A percentile compares a stretch with the other conserved stretches of the same genome.
Evolutionary conservation across 2,329 filamentous ascomycete genomes (phyloP).

Genomic region (Hypoxylon sp.): DNA sequence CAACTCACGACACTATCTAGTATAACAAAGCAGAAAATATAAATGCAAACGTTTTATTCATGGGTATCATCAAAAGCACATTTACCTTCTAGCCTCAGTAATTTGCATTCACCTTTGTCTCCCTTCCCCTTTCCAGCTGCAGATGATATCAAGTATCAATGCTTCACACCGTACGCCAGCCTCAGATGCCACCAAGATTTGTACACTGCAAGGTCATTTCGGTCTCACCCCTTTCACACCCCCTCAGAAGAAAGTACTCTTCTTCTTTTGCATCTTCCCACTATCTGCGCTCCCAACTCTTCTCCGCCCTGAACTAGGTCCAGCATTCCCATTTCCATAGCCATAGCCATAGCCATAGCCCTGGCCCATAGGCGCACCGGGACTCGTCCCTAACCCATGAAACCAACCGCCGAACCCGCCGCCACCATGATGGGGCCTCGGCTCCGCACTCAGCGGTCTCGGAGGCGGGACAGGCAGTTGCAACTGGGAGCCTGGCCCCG

Average conservation of each 20-base stretch:
- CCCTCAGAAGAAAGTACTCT: conserved; percentile 63
- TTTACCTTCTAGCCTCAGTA: conserved; percentile 5
- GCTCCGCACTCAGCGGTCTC: conserved; percentile 66
- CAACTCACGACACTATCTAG: not conserved
- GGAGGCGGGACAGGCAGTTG: conserved; percentile 57
- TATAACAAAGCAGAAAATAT: not conserved
- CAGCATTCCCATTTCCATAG: conserved; percentile 51
- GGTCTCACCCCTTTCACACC: not conserved
- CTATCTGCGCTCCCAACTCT: conserved; percentile 55
- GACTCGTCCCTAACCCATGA: conserved; percentile 41
- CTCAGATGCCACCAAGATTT: conserved; percentile 2
- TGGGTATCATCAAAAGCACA: conserved; percentile 42
- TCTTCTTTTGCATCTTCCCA: conserved; percentile 63
- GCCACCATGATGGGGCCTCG: conserved; percentile 47
- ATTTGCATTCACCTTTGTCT: conserved; percentile 1
- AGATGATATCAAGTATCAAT: not conserved
- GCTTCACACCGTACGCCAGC: not conserved
- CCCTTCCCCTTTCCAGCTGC: not conserved
- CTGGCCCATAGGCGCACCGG: conserved; percentile 44
- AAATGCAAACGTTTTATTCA: conserved; percentile 17
- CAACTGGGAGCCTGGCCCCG: conserved; percentile 48
- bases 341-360: conserved; percentile 32
- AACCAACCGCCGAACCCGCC: conserved; percentile 53
- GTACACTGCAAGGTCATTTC: not conserved
- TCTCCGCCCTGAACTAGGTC: conserved; percentile 60